A percentile compares a stretch with the other conserved stretches of the same genome.
phyloP scores from a whole-genome alignment of 2,329 filamentous ascomycete species.

The Aspergillus viridinutans region DNA sequence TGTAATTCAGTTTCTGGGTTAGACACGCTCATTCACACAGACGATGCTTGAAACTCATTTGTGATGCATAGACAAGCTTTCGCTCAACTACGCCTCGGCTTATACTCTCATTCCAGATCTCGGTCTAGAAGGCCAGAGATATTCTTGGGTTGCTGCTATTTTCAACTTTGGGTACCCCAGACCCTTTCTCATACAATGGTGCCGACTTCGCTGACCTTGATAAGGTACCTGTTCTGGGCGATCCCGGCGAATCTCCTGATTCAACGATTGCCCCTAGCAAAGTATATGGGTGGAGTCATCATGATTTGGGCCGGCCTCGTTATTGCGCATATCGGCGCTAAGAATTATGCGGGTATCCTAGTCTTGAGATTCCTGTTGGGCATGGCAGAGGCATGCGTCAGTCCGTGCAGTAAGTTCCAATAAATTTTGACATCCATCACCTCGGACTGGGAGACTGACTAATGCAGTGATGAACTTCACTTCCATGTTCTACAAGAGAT shows the following conservation, averaged over 20 bases:
- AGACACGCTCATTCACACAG: not conserved
- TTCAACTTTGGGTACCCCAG: constrained; percentile 43
- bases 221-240: constrained; percentile 24
- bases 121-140: constrained; percentile 39
- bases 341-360: constrained; percentile 41
- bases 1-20: constrained; percentile 45
- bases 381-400: constrained; percentile 37
- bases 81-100: constrained; percentile 35
- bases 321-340: constrained; percentile 35
- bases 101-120: constrained; percentile 43
- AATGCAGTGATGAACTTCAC: constrained; percentile 30
- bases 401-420: constrained; percentile 23
- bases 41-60: not conserved
- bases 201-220: not conserved
- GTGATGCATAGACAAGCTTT: constrained; percentile 22
- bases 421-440: not conserved
- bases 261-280: constrained; percentile 42
- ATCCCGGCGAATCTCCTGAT: constrained; percentile 41
- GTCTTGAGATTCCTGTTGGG: constrained; percentile 47
- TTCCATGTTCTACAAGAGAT: constrained; percentile 36
- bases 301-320: constrained; percentile 42
- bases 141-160: constrained; percentile 44
- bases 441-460: not conserved
- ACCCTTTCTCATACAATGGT: not conserved
- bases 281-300: constrained; percentile 39